phyloP scores from a whole-genome alignment of 768 basidiomycete genomes.

The Rhodotorula toruloides region DNA sequence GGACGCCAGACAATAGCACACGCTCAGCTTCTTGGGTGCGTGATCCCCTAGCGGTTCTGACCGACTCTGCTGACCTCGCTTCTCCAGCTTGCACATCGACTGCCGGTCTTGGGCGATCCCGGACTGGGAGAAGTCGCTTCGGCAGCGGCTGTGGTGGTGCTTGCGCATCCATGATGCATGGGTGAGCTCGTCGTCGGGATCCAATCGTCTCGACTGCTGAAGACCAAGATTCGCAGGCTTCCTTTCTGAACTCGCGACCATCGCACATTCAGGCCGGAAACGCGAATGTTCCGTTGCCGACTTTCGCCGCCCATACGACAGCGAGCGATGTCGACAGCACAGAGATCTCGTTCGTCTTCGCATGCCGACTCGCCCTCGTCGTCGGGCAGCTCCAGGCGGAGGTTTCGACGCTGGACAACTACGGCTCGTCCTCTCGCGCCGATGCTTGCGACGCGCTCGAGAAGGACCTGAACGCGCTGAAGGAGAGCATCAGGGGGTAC shows the following conservation, averaged over 20 bases:
- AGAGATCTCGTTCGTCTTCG: conserved; percentile 18
- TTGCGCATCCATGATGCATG: conserved; percentile 34
- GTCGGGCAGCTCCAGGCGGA: conserved; percentile 17
- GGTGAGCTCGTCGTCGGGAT: conserved; percentile 1
- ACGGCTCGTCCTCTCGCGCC: neutral
- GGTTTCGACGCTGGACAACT: conserved; percentile 15
- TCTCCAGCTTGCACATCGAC: conserved; percentile 20
- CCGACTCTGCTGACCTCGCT: neutral
- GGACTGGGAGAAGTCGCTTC: conserved; percentile 17
- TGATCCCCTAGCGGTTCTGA: neutral
- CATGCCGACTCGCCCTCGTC: conserved; percentile 19
- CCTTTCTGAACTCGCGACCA: conserved; percentile 36
- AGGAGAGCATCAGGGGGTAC: neutral
- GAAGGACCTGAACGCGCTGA: conserved; percentile 21
- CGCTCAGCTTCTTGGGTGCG: conserved; percentile 29
- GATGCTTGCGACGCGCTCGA: conserved; percentile 22
- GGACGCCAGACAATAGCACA: conserved; percentile 28
- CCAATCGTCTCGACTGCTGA: neutral
- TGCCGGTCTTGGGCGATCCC: conserved; percentile 19
- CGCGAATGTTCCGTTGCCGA: conserved; percentile 13
- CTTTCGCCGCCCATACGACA: neutral
- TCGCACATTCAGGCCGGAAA: conserved; percentile 29
- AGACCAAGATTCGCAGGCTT: conserved; percentile 1
- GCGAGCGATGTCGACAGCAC: neutral
- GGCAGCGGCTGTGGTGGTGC: conserved; percentile 26